Evolutionary conservation across 768 basidiomycete genomes (phyloP).

Genomic region (Lactarius sp.): DNA sequence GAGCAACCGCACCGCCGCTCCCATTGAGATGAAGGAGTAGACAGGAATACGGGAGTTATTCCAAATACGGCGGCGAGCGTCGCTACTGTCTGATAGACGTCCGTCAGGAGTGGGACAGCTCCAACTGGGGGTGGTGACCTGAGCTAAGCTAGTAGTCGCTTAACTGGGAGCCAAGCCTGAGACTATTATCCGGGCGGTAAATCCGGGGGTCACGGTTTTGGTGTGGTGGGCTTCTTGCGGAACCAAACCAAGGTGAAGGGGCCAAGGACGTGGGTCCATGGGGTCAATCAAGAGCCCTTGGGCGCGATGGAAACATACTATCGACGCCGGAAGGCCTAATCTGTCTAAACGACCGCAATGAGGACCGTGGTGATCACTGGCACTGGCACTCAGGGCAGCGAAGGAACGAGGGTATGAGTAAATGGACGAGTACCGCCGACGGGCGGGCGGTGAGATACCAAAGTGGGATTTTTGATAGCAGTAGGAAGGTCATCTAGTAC

Average conservation of each 20-base stretch:
- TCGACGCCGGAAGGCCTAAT: slow-evolving; percentile 48
- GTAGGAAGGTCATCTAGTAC: no score
- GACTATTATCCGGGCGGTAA: slow-evolving; percentile 21
- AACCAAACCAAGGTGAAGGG: not conserved
- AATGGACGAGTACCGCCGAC: not conserved
- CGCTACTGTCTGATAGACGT: not conserved
- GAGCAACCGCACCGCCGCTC: not conserved
- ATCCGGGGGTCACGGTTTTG: not conserved
- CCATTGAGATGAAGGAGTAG: no score
- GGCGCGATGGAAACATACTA: slow-evolving; percentile 35
- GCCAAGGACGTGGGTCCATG: not conserved
- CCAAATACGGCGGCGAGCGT: not conserved
- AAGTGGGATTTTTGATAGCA: no score
- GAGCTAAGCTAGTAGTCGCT: not conserved
- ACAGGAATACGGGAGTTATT: not conserved
- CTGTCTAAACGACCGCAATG: slow-evolving; percentile 30
- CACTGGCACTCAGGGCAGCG: not conserved
- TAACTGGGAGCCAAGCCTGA: slow-evolving; percentile 4
- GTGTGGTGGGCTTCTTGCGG: not conserved
- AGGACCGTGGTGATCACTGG: no score
- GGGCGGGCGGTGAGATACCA: no score
- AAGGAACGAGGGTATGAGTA: slow-evolving; percentile 1
- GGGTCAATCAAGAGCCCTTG: slow-evolving; percentile 2
- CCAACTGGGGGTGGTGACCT: slow-evolving; percentile 10
- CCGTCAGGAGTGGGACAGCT: slow-evolving; percentile 1